Evolutionary conservation across 2,329 filamentous ascomycete genomes (phyloP), one percentile per base, ranked within the genome.

Genomic region (Colletotrichum sp.): DNA sequence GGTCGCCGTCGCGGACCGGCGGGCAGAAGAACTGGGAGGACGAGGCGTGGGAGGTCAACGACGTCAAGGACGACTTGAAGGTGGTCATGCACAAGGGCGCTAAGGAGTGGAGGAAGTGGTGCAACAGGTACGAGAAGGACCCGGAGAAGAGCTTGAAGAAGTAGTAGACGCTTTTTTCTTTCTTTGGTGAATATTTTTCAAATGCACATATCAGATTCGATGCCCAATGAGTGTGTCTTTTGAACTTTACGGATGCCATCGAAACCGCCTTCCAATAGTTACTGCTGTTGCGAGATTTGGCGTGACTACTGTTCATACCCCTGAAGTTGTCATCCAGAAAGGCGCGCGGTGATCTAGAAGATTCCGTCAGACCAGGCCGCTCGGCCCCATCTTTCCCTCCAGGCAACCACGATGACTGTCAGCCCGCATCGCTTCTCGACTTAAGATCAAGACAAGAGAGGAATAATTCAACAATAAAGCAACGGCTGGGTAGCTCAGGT

Each of bases 11-110:
- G 9, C 32, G 30, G 12, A 75, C 73, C 0, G 38, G 70, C 0
- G 73, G 73, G 2, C 73, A 75, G 58, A 38, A 75, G 56, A 75
- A 75, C 56, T 75, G 73, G 73, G 73, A 75, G 65, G 73, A 75
- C 26, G 73, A 75, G 56, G 73, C 69, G 4, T 75, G 73, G 73
- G 73, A 75, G 56, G 56, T 72, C 1, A 75, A 65, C 18, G 73
- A 75, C 13, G 73, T 75, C 13, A 75, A 75, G 64, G 62, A 75
- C 43, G 73, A 75, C 8, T 13, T 75, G 64, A 66, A 56, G 34
- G 70, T 75, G 2, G 73, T 75, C 2, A 73, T 75, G 69, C 73
- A 75, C 70, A 75, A 75, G 73, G 73, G 61, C 0, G 73, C 73
- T 0, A 75, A 75, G 56, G 73, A 75, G 73, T 75, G 73, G 73